Percentiles rank a stretch among this genome's conserved stretches.
Conservation (phyloP, 202 grass and related monocot genomes). For the Alloteropsis angusta region DNA sequence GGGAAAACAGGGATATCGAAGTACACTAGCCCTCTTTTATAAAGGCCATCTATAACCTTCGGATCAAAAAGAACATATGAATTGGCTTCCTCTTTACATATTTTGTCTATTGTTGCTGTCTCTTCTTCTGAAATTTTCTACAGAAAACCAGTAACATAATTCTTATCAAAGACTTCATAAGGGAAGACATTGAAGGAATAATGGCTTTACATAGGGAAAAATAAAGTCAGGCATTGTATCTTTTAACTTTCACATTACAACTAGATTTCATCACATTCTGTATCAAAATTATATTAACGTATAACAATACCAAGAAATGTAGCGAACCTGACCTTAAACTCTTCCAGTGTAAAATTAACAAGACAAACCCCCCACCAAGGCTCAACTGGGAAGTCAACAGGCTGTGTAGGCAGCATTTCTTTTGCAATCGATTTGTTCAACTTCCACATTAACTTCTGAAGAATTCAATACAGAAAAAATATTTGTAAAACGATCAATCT, state of each 20-base stretch:
- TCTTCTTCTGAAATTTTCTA: slow-evolving; percentile 99
- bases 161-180: neutral
- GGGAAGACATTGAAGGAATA: neutral
- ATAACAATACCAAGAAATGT: neutral
- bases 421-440: slow-evolving; percentile 98
- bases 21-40: slow-evolving; percentile 84
- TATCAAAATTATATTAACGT: neutral
- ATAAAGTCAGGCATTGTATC: neutral
- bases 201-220: slow-evolving; percentile 15
- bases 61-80: slow-evolving; percentile 90
- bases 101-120: slow-evolving; percentile 90
- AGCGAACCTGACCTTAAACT: slow-evolving; percentile 74
- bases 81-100: slow-evolving; percentile 99
- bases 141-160: slow-evolving; percentile 27
- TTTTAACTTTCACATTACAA: neutral
- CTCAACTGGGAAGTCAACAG: slow-evolving; percentile 75
- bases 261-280: neutral
- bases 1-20: slow-evolving; percentile 95
- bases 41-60: slow-evolving; percentile 72
- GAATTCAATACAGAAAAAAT: slow-evolving; percentile 24
- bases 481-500: slow-evolving; percentile 17
- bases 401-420: slow-evolving; percentile 86
- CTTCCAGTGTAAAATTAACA: slow-evolving; percentile 97
- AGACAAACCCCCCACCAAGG: slow-evolving; percentile 99
- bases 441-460: slow-evolving; percentile 99